These are phyloP conservation scores for Pichia sp. DNA, from an alignment of 1,139 yeast species.

Conservation along the genomic window DNA sequence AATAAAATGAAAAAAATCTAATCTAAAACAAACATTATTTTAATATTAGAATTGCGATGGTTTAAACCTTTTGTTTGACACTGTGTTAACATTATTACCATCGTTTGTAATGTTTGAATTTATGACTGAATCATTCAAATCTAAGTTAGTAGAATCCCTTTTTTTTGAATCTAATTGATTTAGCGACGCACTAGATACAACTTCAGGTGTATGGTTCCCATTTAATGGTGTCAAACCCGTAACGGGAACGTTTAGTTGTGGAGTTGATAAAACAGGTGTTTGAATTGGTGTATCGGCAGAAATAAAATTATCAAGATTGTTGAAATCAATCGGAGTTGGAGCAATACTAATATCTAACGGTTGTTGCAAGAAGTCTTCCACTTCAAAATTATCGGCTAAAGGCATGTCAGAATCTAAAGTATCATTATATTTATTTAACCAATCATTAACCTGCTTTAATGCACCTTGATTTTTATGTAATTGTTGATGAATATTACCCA, in stretches of 20 bases:
- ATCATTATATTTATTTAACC: conserved; percentile 40
- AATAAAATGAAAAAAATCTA: no score
- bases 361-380: conserved; percentile 30
- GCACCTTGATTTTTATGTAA: conserved; percentile 48
- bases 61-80: neutral
- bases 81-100: no score
- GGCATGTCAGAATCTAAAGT: conserved; percentile 16
- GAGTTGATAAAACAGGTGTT: conserved; percentile 6
- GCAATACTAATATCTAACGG: conserved; percentile 22
- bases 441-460: conserved; percentile 52
- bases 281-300: conserved; percentile 7
- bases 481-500: conserved; percentile 30
- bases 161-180: no score
- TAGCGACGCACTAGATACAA: neutral
- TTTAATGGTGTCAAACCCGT: neutral
- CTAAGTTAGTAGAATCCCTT: neutral
- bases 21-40: no score
- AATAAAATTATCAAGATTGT: conserved; percentile 12
- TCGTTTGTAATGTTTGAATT: no score
- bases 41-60: no score
- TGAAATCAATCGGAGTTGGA: conserved; percentile 14
- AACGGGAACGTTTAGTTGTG: conserved; percentile 1
- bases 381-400: conserved; percentile 25
- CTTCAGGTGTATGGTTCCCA: neutral
- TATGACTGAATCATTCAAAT: neutral